Evolutionary conservation across 768 basidiomycete genomes (phyloP), one percentile per base, ranked within the genome.

Genomic region (Podaxis sp.): DNA sequence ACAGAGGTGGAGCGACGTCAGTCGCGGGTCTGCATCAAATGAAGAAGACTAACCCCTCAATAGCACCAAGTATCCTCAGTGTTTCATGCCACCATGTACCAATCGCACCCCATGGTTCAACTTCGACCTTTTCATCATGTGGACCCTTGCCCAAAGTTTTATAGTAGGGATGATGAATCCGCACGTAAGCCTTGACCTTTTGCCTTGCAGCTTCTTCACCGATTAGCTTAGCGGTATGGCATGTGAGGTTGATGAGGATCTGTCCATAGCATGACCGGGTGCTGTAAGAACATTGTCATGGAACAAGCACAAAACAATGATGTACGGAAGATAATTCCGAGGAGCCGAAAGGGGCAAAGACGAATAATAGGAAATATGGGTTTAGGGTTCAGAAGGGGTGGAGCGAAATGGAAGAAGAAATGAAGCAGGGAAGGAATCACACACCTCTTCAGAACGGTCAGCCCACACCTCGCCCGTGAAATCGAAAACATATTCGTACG

Each of bases 71-170:
- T 71, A 84, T 84, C 38, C 93, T 83, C 26, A 91, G 77, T 1
- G 90, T 86, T 77, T 95, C 93, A 67, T 95, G 93, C 91, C 92
- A 95, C 93, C 93, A 95, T 17, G 79, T 85, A 17, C 93, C 93
- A 63, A 87, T 74, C 5, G 85, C 82, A 51, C 87, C 88, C 19
- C 78, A 74, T 11, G 93, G 92, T 69, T 90, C 89, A 53, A 87
- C 75, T 61, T 89, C 87, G 52, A 90, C 88, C 71, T 87, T 88
- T 77, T 94, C 93, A 58, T 85, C 79, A 64, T 87, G 82, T 17
- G 78, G 65, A 44, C 82, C 82, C 73, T 91, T 93, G 64, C 84
- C 84, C 7, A 85, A 78, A 22, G 86, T 87, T 69, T 92, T 86
- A 71, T 94, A 94, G 72, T 88, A 92, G 28, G 92, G 90, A 26